phyloP scores from a whole-genome alignment of 2,329 filamentous ascomycete species.

The Endocalyx cinctus region DNA sequence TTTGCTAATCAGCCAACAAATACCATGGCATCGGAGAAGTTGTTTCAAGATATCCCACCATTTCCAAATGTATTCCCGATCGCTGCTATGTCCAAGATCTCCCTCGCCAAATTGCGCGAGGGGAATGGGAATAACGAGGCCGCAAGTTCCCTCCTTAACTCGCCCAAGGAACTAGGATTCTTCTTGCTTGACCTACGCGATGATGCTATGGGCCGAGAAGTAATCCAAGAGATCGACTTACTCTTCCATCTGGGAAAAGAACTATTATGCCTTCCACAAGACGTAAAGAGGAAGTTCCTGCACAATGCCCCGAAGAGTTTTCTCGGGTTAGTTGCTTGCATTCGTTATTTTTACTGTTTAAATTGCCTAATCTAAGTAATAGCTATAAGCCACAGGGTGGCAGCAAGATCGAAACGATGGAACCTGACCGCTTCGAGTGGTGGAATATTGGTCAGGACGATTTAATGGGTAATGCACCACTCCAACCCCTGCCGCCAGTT shows the following conservation, averaged over 20 bases:
- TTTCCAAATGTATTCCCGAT: constrained; percentile 14
- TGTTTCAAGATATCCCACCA: constrained; percentile 8
- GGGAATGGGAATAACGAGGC: constrained; percentile 1
- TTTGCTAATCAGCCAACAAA: too few species aligned
- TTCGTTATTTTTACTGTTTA: neutral
- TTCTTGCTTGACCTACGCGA: constrained; percentile 11
- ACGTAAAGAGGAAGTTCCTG: constrained; percentile 5
- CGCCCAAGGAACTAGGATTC: constrained; percentile 11
- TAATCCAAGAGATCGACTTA: constrained; percentile 9
- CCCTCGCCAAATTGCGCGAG: constrained; percentile 2
- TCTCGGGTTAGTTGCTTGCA: constrained; percentile 9
- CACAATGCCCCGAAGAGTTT: constrained; percentile 8
- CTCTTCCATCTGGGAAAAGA: constrained; percentile 7
- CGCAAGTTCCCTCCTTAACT: neutral
- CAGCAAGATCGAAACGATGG: constrained; percentile 15
- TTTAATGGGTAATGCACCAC: constrained; percentile 18
- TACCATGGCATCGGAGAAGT: constrained; percentile 7
- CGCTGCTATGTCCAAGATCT: constrained; percentile 8
- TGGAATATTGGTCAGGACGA: constrained; percentile 28
- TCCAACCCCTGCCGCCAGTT: constrained; percentile 9
- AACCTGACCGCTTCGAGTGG: constrained; percentile 23
- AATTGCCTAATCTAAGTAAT: too few species aligned
- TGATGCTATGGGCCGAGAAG: constrained; percentile 1
- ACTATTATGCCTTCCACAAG: constrained; percentile 5
- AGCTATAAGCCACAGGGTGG: constrained; percentile 13